These are phyloP conservation scores for Leccinum subtestaceum DNA, from an alignment of 768 basidiomycete species.

Conservation along the genomic window DNA sequence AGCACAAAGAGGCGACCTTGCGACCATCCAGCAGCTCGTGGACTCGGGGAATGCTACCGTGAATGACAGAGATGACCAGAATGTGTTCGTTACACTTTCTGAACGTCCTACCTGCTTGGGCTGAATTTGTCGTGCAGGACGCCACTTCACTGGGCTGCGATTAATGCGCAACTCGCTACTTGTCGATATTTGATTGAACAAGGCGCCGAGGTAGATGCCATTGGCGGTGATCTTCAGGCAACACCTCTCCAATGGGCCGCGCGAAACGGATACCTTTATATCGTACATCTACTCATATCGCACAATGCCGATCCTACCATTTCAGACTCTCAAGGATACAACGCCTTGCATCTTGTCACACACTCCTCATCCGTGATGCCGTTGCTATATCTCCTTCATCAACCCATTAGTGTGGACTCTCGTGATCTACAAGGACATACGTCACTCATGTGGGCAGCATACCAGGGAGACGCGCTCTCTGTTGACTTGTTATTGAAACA, in stretches of 20 bases:
- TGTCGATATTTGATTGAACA: conserved; percentile 87
- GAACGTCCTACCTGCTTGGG: neutral
- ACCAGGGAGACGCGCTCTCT: conserved; percentile 95
- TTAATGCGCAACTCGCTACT: conserved; percentile 89
- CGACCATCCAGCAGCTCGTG: conserved; percentile 59
- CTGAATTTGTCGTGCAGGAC: conserved; percentile 40
- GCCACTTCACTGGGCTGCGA: conserved; percentile 96
- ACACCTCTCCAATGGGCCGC: conserved; percentile 99
- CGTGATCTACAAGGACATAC: conserved; percentile 92
- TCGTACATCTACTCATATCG: conserved; percentile 87
- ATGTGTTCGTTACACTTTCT: conserved; percentile 46
- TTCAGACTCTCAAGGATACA: conserved; percentile 92
- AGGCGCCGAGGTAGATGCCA: conserved; percentile 91
- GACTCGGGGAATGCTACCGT: conserved; percentile 68
- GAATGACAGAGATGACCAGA: conserved; percentile 82
- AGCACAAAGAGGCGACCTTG: conserved; percentile 83
- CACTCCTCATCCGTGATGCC: conserved; percentile 96
- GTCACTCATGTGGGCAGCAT: conserved; percentile 97
- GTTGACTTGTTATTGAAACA: conserved; percentile 88
- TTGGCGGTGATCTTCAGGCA: conserved; percentile 91
- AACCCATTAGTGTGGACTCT: conserved; percentile 89
- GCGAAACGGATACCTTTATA: conserved; percentile 92
- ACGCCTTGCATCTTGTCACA: conserved; percentile 90
- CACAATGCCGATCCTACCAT: conserved; percentile 93
- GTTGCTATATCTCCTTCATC: conserved; percentile 85